Conservation (phyloP, 306 rosid genomes). For the Rosa rugosa region DNA sequence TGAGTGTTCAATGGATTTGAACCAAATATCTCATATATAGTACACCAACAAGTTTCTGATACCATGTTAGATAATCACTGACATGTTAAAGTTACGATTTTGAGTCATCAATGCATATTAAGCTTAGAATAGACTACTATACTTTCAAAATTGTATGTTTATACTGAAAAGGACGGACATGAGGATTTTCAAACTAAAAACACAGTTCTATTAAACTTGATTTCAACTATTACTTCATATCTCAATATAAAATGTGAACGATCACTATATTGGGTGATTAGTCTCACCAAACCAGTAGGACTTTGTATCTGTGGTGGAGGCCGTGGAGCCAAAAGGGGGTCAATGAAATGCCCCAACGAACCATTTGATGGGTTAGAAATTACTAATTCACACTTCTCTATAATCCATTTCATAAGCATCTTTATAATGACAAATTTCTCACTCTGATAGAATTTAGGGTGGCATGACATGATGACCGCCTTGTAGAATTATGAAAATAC, state of each 20-base stretch:
- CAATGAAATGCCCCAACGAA: neutral
- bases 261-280: neutral
- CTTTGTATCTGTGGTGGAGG: neutral
- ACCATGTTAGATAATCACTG: neutral
- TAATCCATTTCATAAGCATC: neutral
- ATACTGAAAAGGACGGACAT: neutral
- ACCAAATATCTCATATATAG: neutral
- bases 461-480: no score
- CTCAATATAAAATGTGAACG: neutral
- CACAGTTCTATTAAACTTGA: neutral
- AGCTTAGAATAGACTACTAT: neutral
- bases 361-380: neutral
- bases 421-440: neutral
- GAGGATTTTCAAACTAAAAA: neutral
- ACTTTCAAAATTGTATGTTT: neutral
- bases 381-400: neutral
- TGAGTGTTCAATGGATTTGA: neutral
- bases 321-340: neutral
- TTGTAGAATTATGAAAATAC: no score
- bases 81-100: neutral
- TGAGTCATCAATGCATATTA: neutral
- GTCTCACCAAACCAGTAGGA: neutral
- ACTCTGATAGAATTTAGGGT: neutral
- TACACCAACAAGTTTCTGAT: neutral
- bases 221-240: neutral